Conservation (phyloP, 306 rosid species). For the Astragalus membranaceus region DNA sequence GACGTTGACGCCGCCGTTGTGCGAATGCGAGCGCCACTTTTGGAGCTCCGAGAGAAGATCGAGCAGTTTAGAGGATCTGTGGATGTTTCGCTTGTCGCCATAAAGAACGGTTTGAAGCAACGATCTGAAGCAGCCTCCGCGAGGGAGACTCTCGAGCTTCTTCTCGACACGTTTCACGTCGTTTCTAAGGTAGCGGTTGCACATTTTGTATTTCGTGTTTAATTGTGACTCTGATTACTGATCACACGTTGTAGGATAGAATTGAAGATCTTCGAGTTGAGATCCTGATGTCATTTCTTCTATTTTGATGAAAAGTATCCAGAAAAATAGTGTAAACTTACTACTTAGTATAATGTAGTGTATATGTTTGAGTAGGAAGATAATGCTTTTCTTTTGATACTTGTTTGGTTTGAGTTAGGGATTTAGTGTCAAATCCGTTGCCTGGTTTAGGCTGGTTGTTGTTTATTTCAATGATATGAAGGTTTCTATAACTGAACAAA, state of each 20-base stretch:
- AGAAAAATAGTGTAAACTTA: not conserved
- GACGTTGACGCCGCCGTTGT: slow-evolving; percentile 89
- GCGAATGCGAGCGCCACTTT: slow-evolving; percentile 89
- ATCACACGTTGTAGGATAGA: not conserved
- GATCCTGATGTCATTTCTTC: not conserved
- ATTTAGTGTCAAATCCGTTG: slow-evolving; percentile 8
- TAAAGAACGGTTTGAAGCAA: slow-evolving; percentile 69
- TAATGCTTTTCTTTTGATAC: not conserved
- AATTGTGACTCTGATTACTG: not conserved
- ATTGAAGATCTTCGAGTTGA: not conserved
- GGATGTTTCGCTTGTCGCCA: slow-evolving; percentile 63
- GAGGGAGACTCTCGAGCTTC: slow-evolving; percentile 81
- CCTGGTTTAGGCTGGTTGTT: slow-evolving; percentile 1
- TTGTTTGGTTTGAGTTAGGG: not conserved
- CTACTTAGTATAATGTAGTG: not conserved
- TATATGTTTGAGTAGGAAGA: not conserved
- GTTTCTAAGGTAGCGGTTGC: slow-evolving; percentile 67
- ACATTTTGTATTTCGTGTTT: not conserved
- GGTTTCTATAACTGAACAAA: not conserved
- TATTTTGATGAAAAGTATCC: not conserved
- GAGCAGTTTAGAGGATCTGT: slow-evolving; percentile 79
- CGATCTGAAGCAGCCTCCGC: slow-evolving; percentile 84
- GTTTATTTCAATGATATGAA: not conserved
- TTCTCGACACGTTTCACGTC: slow-evolving; percentile 84
- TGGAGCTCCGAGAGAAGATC: slow-evolving; percentile 87